Evolutionary conservation across 768 basidiomycete species (phyloP).

Genomic region (Tulasnella sp.): DNA sequence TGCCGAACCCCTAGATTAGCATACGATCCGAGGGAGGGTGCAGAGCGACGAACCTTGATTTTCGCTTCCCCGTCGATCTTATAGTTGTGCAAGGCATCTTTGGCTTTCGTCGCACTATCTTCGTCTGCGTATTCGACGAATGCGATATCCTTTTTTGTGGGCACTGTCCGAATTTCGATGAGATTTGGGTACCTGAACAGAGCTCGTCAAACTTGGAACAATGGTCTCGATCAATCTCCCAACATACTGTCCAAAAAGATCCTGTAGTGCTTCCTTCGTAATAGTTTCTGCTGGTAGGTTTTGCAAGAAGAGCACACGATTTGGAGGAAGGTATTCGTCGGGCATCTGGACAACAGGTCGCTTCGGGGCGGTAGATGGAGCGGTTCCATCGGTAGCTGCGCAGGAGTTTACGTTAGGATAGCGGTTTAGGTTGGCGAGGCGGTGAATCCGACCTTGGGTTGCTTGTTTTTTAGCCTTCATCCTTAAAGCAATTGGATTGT

Average conservation of each 20-base stretch:
- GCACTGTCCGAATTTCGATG: constrained; percentile 97
- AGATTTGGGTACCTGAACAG: constrained; percentile 82
- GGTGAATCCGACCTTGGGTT: constrained; percentile 62
- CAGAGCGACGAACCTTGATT: constrained; percentile 71
- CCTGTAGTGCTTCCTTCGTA: constrained; percentile 88
- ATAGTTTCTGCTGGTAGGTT: constrained; percentile 86
- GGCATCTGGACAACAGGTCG: constrained; percentile 94
- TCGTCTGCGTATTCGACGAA: constrained; percentile 99
- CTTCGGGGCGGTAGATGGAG: constrained; percentile 67
- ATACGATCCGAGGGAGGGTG: not conserved
- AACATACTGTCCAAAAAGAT: constrained; percentile 86
- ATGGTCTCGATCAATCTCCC: constrained; percentile 5
- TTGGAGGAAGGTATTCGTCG: constrained; percentile 98
- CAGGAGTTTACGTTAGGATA: constrained; percentile 30
- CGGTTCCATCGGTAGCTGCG: constrained; percentile 53
- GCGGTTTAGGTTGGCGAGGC: constrained; percentile 21
- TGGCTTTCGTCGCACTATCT: constrained; percentile 83
- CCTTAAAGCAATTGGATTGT: constrained; percentile 89
- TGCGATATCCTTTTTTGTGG: constrained; percentile 95
- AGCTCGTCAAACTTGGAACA: not conserved
- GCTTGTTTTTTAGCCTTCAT: constrained; percentile 80
- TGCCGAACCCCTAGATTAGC: constrained; percentile 41
- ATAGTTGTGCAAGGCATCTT: constrained; percentile 97
- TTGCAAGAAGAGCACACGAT: constrained; percentile 98
- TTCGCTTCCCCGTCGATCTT: constrained; percentile 97